Base-by-base conservation (phyloP, 1,284 basidiomycete species). In the Microbotryum scabiosae region DNA sequence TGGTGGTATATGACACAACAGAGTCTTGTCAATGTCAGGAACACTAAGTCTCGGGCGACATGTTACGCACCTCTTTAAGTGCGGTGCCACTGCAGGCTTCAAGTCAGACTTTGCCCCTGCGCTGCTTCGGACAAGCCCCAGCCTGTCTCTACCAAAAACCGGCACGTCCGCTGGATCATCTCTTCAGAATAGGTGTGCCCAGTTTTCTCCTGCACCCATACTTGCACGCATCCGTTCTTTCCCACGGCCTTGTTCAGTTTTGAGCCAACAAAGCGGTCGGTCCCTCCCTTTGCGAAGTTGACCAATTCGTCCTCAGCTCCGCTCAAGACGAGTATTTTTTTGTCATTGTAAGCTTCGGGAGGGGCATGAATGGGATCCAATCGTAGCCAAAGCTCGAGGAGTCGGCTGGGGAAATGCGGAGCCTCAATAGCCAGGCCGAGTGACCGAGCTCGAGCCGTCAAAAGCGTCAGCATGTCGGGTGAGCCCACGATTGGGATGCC, bases 401-500 rank as follows among this genome's bases (percentile, higher is more conserved):
- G 75, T 9, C 79, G 77, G 14, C 75, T 71, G 0, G 87, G 88
- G 66, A 86, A 79, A 63, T 81, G 78, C 0, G 84, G 84, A 0
- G 84, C 77, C 14, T 70, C 76, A 48, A 64, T 26, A 1, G 63
- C 43, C 10, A 68, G 53, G 65, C 75, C 62, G 68, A 73, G 60
- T 28, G 57, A 49, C 18, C 74, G 67, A 3, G 88, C 86, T 26
- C 88, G 83, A 20, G 78, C 76, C 16, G 77, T 74, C 66, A 90
- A 82, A 1, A 87, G 79, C 36, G 78, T 76, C 30, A 80, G 72
- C 69, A 83, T 88, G 75, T 90, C 85, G 0, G 90, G 88, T 63
- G 87, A 88, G 41, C 88, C 89, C 63, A 82, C 81, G 67, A 82
- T 78, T 5, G 88, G 85, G 30, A 91, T 83, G 1, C 84, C 88